Evolutionary conservation across 371 early-diverging fungal species (phyloP), one percentile per base, ranked within the genome.

Genomic region (Rhizopus arrhizus): DNA sequence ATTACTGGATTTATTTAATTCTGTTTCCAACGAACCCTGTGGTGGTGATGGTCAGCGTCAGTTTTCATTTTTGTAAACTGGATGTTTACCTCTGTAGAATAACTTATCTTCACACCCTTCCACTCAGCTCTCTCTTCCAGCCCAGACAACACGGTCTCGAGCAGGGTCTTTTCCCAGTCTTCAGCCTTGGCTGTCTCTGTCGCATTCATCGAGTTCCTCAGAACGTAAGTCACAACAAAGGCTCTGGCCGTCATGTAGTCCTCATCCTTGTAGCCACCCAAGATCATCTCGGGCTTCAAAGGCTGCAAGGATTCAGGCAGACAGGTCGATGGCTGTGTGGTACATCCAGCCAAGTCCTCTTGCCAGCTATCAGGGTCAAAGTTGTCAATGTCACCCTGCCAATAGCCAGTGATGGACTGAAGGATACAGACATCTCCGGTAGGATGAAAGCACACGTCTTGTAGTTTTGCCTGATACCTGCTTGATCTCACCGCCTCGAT

Each of bases 341-440:
- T 67, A 55, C 91, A 90, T 6, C 58, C 59, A 8, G 73, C 62
- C 11, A 90, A 74, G 8, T 75, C 65, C 7, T 51, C 52, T 52
- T 76, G 31, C 86, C 85, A 87, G 3, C 55, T 65, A 11, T 66
- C 69, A 0, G 73, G 69, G 38, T 82, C 74, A 54, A 90, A 87
- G 7, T 66, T 61, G 28, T 49, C 52, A 6, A 81, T 62, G 52
- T 87, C 83, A n/a, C 82, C 75, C 58, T 84, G 76, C 87, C 88
- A 91, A 63, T 89, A 91, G 0, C 89, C 90, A 8, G 91, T 85
- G 6, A 89, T 80, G 2, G 89, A 89, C 59, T 90, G 89, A 13
- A 88, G 74, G 33, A 87, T 82, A 60, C 91, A 91, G 3, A 72
- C 84, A 36, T 85, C 84, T 1, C 83, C 86, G 22, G 74, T 83